Percentiles rank a stretch among this genome's conserved stretches.
Conservation (phyloP, 2,329 filamentous ascomycete genomes). For the Colletotrichum viniferum region DNA sequence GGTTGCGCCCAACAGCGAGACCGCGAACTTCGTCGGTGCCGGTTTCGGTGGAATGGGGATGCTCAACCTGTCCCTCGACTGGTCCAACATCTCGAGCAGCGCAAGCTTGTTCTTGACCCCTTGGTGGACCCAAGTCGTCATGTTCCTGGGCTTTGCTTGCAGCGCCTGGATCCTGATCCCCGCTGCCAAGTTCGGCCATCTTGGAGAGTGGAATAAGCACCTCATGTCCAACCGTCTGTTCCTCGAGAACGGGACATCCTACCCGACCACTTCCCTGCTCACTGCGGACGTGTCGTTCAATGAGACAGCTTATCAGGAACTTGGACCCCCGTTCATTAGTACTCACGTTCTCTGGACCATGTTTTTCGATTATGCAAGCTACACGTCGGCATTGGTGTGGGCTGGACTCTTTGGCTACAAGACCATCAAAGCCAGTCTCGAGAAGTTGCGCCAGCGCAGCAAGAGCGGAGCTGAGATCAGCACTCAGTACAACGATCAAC, state of each 20-base stretch:
- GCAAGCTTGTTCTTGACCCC: conserved; percentile 59
- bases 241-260: conserved; percentile 48
- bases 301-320: conserved; percentile 59
- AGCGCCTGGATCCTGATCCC: conserved; percentile 64
- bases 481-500: conserved; percentile 57
- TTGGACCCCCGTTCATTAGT: conserved; percentile 59
- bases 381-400: conserved; percentile 58
- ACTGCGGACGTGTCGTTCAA: conserved; percentile 60
- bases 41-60: conserved; percentile 61
- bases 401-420: conserved; percentile 46
- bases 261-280: conserved; percentile 39
- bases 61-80: conserved; percentile 63
- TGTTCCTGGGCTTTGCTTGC: conserved; percentile 58
- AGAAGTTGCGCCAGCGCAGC: background rate
- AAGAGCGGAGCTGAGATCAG: conserved; percentile 51
- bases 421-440: conserved; percentile 41
- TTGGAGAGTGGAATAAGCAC: conserved; percentile 50
- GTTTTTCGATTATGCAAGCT: conserved; percentile 50
- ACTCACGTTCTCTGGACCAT: conserved; percentile 15
- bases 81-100: conserved; percentile 45
- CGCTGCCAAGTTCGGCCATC: conserved; percentile 60
- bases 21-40: conserved; percentile 66
- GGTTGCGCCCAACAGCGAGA: conserved; percentile 61
- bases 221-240: conserved; percentile 65
- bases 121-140: conserved; percentile 53